Evolutionary conservation across 305 asterid species (phyloP).

Genomic region (Solanum chacoense): DNA sequence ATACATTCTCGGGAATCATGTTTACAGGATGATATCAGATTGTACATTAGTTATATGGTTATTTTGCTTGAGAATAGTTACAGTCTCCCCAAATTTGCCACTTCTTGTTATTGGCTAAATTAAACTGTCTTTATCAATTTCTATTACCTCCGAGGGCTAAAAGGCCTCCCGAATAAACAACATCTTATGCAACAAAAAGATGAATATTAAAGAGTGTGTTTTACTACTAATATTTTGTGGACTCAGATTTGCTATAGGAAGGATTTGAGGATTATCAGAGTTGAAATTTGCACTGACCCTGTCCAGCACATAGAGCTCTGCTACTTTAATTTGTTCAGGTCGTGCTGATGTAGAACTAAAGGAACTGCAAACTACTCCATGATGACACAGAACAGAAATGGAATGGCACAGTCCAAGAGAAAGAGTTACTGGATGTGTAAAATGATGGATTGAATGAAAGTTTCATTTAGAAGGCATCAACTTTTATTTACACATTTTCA

Average conservation of each 20-base stretch:
- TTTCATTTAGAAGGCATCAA: not conserved
- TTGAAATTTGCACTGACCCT: not conserved
- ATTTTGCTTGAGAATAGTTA: not conserved
- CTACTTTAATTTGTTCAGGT: not conserved
- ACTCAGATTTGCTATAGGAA: not conserved
- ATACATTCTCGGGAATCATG: not conserved
- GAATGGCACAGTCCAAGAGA: not conserved
- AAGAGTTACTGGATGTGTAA: not conserved
- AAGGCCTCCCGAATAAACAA: not conserved
- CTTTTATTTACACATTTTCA: not conserved
- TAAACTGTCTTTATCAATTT: not conserved
- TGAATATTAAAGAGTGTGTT: not conserved
- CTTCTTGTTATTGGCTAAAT: not conserved
- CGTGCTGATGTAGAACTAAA: not conserved
- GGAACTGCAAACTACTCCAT: not conserved
- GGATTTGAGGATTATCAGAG: not conserved
- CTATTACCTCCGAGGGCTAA: not conserved
- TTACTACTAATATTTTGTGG: not conserved
- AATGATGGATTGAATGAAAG: not conserved
- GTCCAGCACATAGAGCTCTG: not conserved
- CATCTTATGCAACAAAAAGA: not conserved
- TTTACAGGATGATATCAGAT: not conserved
- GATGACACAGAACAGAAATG: not conserved
- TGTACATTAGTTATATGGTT: not conserved
- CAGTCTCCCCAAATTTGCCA: not conserved